These are phyloP conservation scores for Candida silvatica DNA, from an alignment of 805 yeast species.

Conservation along the genomic window DNA sequence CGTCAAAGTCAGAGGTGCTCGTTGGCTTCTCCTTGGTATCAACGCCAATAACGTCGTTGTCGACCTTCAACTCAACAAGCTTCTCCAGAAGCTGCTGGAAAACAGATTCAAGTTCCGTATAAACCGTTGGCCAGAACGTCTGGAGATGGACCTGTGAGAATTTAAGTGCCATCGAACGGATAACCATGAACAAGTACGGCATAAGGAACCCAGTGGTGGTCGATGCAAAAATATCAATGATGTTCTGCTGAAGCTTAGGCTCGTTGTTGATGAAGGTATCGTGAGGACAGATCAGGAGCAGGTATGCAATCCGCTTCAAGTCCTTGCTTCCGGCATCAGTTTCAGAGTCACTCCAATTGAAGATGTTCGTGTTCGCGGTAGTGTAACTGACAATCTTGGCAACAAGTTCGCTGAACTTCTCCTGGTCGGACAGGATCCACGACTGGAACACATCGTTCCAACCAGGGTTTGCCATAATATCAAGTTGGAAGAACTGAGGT, in stretches of 20 bases:
- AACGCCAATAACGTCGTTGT: conserved; percentile 6
- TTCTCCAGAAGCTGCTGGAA: conserved; percentile 30
- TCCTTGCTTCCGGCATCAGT: conserved; percentile 14
- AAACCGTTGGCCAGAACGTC: conserved; percentile 62
- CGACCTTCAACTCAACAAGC: conserved; percentile 8
- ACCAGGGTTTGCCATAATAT: conserved; percentile 17
- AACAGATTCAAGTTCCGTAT: conserved; percentile 48
- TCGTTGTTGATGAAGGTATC: conserved; percentile 47
- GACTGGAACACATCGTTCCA: conserved; percentile 51
- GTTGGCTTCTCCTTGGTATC: conserved; percentile 2
- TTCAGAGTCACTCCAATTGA: conserved; percentile 28
- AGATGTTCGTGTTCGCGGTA: conserved; percentile 29
- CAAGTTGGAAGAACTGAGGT: conserved; percentile 39
- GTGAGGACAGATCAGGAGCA: conserved; percentile 52
- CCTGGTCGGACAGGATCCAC: conserved; percentile 64
- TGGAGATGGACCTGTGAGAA: conserved; percentile 57
- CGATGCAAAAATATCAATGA: conserved; percentile 21
- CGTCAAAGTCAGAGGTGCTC: conserved; percentile 25
- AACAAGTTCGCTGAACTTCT: conserved; percentile 45
- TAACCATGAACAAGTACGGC: conserved; percentile 41
- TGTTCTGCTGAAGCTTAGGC: conserved; percentile 32
- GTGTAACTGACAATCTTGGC: conserved; percentile 39
- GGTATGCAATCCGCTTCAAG: conserved; percentile 48
- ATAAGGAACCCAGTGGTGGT: conserved; percentile 23
- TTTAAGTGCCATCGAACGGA: conserved; percentile 58